These are phyloP conservation scores for Rachicladosporium sp. DNA, from an alignment of 2,329 filamentous ascomycete genomes.

Conservation along the genomic window DNA sequence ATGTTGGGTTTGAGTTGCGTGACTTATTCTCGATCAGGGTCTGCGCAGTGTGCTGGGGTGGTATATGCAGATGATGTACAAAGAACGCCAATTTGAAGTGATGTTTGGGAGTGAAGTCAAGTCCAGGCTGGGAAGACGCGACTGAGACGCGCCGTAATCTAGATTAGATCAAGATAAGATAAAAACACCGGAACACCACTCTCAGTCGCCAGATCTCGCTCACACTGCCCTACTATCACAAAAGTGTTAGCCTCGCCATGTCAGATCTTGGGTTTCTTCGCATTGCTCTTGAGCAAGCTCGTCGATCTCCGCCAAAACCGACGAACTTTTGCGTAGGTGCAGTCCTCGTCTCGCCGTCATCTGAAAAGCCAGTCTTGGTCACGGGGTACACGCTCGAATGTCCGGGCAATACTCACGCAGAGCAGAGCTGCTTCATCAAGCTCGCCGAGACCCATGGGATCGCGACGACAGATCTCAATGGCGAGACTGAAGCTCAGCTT, in stretches of 20 bases:
- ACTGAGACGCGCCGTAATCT: too few species aligned
- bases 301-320: conserved; percentile 68
- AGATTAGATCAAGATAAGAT: too few species aligned
- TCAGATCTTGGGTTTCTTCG: conserved; percentile 43
- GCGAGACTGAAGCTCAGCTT: conserved; percentile 37
- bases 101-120: too few species aligned
- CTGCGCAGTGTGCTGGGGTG: too few species aligned
- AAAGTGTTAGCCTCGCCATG: background rate
- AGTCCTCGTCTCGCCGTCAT: conserved; percentile 41
- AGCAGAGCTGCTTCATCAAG: conserved; percentile 83
- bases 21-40: too few species aligned
- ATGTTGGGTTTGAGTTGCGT: too few species aligned
- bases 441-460: conserved; percentile 29
- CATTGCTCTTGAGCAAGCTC: conserved; percentile 62
- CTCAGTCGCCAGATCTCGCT: too few species aligned
- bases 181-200: too few species aligned
- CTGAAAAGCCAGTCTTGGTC: conserved; percentile 54
- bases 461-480: background rate
- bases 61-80: too few species aligned
- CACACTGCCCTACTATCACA: too few species aligned
- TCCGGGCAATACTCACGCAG: conserved; percentile 87
- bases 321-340: conserved; percentile 93
- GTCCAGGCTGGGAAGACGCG: too few species aligned
- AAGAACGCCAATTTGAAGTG: too few species aligned
- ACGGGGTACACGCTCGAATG: conserved; percentile 88